phyloP scores from a whole-genome alignment of 208 protist genomes.

The Vickermania ingenoplastis region DNA sequence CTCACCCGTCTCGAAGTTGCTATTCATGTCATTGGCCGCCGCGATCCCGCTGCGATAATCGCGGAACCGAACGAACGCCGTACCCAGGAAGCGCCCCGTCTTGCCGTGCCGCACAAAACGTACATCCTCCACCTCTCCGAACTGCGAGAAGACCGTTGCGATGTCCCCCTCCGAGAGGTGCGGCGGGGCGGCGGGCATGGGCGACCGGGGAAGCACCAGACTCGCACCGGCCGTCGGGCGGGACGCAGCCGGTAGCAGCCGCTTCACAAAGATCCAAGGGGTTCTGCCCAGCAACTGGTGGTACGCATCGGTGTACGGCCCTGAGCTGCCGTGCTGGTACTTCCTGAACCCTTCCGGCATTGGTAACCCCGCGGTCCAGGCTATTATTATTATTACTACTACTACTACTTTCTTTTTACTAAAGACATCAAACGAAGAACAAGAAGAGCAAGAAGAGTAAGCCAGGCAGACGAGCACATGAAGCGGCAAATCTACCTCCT shows the following conservation, averaged over 20 bases:
- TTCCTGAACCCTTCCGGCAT: no score
- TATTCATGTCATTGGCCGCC: constrained; percentile 74
- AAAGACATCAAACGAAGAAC: no score
- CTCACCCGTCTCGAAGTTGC: constrained; percentile 44
- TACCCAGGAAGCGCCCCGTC: constrained; percentile 65
- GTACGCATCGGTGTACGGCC: constrained; percentile 60
- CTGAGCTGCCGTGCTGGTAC: constrained; percentile 44
- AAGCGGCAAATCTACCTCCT: no score
- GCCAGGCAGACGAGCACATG: no score
- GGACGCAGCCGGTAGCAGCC: constrained; percentile 39
- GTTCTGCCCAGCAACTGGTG: constrained; percentile 56
- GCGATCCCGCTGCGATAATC: constrained; percentile 67
- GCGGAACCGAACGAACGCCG: constrained; percentile 65
- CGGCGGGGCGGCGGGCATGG: constrained; percentile 2
- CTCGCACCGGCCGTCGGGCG: neutral
- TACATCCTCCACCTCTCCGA: constrained; percentile 71
- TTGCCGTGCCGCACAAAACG: constrained; percentile 60
- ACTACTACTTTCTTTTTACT: no score
- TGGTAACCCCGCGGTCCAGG: no score
- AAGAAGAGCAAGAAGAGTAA: no score
- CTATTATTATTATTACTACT: no score
- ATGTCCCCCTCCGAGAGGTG: constrained; percentile 76
- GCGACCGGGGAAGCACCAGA: no score
- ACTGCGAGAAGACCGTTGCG: constrained; percentile 83
- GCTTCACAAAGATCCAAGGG: constrained; percentile 63